Base-by-base conservation (phyloP, 495 filamentous ascomycete genomes). In the Jackrogersella multiformis region DNA sequence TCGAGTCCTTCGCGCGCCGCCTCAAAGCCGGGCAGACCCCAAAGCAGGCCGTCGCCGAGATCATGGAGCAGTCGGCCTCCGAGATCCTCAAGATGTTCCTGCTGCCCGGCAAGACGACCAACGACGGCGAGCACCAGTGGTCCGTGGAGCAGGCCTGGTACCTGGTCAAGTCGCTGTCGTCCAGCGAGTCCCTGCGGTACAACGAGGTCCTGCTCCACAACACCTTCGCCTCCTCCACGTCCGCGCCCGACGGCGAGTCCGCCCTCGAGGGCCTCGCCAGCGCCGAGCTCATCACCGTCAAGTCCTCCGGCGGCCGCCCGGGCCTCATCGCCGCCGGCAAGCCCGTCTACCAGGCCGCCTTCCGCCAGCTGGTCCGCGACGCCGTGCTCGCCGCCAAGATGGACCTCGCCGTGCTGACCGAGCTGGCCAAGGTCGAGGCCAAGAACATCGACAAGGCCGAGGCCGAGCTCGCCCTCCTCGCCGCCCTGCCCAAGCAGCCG, bases 61-160 rank as follows among this genome's bases (percentile, higher is more conserved):
- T 99, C 55, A 91, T 95, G 39, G 88, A 92, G 32, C 92, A 96
- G 66, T 88, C 89, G 7, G 89, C 92, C 8, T 90, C 89, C 2
- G 96, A 98, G 74, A 94, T 99, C 44, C 73, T 97, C 54, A 96
- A 97, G 73, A 92, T 96, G 82, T 98, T 93, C 80, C 84, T 98
- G 24, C 81, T 97, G 0, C 70, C 76, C 38, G 77, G 75, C 62
- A 77, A 78, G 52, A 54, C 65, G 1, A 64, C 73, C 1, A 61
- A 69, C 13, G 77, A 76, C 24, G 84, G 82, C 41, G 80, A 84
- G 42, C 80, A 82, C 55, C 77, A 86, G 53, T 99, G 92, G 92
- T 87, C 84, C 1, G 80, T 85, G 21, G 88, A 94, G 73, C 95
- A 97, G 76, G 95, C 92, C 0, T 99, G 95, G 95, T 84, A 89